Conservation (phyloP, 2,329 filamentous ascomycete genomes). For the Beauveria varroae region DNA sequence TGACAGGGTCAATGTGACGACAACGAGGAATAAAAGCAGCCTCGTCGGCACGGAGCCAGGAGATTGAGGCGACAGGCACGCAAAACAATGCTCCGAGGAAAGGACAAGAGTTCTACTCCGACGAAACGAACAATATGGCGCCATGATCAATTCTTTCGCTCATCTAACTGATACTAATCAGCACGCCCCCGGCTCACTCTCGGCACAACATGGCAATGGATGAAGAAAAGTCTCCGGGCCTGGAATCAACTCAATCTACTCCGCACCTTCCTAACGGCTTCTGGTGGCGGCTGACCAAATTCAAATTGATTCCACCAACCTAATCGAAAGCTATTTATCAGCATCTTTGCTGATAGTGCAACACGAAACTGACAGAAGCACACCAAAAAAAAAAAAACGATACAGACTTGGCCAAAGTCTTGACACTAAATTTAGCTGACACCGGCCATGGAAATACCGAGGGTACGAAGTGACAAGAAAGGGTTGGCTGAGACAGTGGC, state of each 20-base stretch:
- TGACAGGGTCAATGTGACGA: not conserved
- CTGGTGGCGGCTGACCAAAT: not conserved
- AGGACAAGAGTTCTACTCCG: not conserved
- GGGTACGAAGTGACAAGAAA: not conserved
- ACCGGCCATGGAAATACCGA: not conserved
- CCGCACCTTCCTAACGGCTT: no score
- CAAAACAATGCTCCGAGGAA: no score
- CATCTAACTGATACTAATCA: no score
- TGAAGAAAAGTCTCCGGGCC: no score
- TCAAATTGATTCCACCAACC: not conserved
- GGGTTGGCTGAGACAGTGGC: not conserved
- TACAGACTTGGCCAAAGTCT: no score
- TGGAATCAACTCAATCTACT: no score
- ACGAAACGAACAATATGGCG: not conserved
- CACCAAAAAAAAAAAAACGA: not conserved
- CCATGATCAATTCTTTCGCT: no score
- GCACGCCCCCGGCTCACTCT: no score
- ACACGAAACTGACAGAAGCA: not conserved
- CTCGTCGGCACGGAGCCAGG: not conserved
- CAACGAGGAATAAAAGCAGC: not conserved
- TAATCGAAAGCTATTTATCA: not conserved
- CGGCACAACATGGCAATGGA: no score
- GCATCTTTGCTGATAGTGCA: not conserved
- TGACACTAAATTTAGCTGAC: not conserved
- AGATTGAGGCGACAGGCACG: not conserved